Evolutionary conservation across 306 rosid species (phyloP).

Genomic region (Bauhinia variegata): DNA sequence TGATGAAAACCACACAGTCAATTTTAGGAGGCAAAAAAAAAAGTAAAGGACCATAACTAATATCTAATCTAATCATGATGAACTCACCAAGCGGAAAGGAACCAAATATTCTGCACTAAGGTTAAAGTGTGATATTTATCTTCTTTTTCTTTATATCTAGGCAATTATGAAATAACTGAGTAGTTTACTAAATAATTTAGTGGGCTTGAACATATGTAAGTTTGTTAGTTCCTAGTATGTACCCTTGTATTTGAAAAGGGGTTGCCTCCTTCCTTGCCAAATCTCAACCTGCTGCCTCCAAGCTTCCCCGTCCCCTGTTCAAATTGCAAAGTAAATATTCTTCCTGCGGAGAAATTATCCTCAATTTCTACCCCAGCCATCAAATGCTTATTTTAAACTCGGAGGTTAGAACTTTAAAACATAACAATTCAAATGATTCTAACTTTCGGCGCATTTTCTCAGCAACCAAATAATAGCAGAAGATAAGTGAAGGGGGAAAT

Average conservation of each 20-base stretch:
- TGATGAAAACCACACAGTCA: neutral
- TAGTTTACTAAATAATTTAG: neutral
- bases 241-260: slow-evolving; percentile 53
- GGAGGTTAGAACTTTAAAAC: neutral
- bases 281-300: slow-evolving; percentile 50
- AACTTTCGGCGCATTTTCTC: slow-evolving; percentile 14
- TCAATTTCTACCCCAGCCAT: neutral
- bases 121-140: neutral
- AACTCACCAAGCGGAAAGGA: neutral
- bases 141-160: neutral
- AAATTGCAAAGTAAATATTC: slow-evolving; percentile 5
- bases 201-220: slow-evolving; percentile 2
- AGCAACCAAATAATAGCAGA: slow-evolving; percentile 5
- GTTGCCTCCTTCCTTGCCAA: slow-evolving; percentile 43
- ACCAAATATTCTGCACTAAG: neutral
- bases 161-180: neutral
- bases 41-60: slow-evolving; percentile 18
- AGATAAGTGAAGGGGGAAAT: neutral
- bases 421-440: neutral
- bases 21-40: neutral
- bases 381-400: neutral
- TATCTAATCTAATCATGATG: neutral
- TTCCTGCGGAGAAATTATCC: neutral
- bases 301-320: slow-evolving; percentile 55
- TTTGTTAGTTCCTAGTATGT: neutral